Percentiles rank a stretch among this genome's conserved stretches.
These are phyloP conservation scores for Ascochyta viciae-villosae DNA, from an alignment of 2,329 filamentous ascomycete species.

Conservation along the genomic window DNA sequence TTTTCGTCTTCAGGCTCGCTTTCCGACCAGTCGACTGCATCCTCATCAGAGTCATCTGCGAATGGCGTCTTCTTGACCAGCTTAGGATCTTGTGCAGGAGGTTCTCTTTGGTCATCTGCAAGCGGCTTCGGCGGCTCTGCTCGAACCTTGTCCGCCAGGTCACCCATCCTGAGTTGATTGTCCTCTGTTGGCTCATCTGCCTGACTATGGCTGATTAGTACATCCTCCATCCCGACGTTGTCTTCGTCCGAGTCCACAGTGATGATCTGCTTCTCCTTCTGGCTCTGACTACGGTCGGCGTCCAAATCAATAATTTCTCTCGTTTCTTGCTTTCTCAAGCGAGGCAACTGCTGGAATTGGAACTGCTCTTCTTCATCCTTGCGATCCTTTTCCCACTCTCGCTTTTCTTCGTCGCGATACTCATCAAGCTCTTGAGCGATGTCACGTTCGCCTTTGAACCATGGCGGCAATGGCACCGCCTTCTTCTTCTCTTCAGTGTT, in stretches of 20 bases:
- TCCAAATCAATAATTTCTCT: conserved; percentile 58
- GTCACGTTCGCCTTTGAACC: conserved; percentile 68
- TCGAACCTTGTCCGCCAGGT: conserved; percentile 53
- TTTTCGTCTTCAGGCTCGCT: conserved; percentile 53
- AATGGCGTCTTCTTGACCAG: conserved; percentile 29
- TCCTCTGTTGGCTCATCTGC: conserved; percentile 42
- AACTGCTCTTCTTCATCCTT: conserved; percentile 64
- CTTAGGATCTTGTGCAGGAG: conserved; percentile 28
- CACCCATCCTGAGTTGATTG: conserved; percentile 48
- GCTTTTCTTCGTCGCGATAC: conserved; percentile 52
- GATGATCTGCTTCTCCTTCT: conserved; percentile 61
- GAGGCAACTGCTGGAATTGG: conserved; percentile 68
- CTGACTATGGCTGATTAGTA: conserved; percentile 16
- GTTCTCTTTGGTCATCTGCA: conserved; percentile 25
- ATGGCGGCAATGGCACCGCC: conserved; percentile 74
- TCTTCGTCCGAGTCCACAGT: conserved; percentile 69
- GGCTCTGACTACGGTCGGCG: conserved; percentile 49
- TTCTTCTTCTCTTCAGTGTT: conserved; percentile 50
- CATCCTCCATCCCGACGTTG: conserved; percentile 43
- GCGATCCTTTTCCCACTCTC: conserved; percentile 63
- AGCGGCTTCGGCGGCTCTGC: conserved; percentile 50
- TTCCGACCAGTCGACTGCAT: conserved; percentile 60
- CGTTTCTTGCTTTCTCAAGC: conserved; percentile 63
- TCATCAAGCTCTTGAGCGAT: conserved; percentile 62
- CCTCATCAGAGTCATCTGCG: conserved; percentile 47